Conservation (phyloP, 140 eudicot genomes). For the Oenanthe javanica region DNA sequence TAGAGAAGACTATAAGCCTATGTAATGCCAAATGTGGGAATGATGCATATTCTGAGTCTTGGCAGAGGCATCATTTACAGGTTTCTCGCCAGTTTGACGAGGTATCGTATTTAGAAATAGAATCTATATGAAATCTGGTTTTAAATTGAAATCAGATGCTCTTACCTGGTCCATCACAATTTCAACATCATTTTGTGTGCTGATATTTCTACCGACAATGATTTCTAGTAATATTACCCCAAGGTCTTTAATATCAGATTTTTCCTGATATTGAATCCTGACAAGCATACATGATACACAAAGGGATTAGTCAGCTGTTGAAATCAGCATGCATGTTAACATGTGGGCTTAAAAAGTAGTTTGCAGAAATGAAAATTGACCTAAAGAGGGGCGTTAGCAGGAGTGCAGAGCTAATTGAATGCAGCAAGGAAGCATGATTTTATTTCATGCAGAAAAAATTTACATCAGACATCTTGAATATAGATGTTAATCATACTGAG, state of each 20-base stretch:
- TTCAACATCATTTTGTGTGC: slow-evolving; percentile 42
- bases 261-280: slow-evolving; percentile 56
- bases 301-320: background rate
- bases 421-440: background rate
- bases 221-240: slow-evolving; percentile 73
- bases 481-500: background rate
- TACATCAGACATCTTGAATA: background rate
- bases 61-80: background rate
- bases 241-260: slow-evolving; percentile 55
- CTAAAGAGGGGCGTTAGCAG: background rate
- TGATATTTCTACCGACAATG: slow-evolving; percentile 45
- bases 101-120: background rate
- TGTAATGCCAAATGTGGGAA: background rate
- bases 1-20: background rate
- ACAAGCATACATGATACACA: background rate
- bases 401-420: background rate
- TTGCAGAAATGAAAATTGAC: background rate
- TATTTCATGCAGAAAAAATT: background rate
- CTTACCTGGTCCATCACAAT: slow-evolving; percentile 43
- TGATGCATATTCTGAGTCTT: background rate
- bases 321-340: background rate
- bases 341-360: background rate
- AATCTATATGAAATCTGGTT: background rate
- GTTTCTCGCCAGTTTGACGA: background rate
- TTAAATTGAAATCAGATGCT: background rate